Evolutionary conservation across 495 filamentous ascomycete species (phyloP).

Genomic region (Talaromyces proteolyticus): DNA sequence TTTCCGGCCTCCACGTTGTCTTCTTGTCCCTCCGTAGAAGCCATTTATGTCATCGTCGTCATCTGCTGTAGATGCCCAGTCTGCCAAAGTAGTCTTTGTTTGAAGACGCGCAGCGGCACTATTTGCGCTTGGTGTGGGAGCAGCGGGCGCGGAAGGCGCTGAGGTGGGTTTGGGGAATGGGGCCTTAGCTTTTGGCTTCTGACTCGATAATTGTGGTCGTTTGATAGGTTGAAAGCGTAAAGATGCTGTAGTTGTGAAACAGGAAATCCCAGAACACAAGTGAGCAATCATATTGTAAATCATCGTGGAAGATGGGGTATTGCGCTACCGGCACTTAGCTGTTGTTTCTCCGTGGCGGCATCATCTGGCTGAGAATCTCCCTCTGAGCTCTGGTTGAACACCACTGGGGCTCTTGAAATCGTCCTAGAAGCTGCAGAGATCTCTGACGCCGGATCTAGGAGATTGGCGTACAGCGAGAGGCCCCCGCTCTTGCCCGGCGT

Average conservation of each 20-base stretch:
- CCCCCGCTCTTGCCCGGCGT: conserved; percentile 28
- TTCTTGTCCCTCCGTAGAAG: conserved; percentile 57
- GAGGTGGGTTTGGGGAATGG: conserved; percentile 33
- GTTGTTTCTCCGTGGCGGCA: conserved; percentile 60
- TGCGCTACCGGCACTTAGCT: conserved; percentile 65
- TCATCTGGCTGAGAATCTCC: conserved; percentile 46
- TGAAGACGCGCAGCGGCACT: conserved; percentile 17
- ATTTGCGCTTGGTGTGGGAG: conserved; percentile 17
- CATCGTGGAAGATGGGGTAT: conserved; percentile 14
- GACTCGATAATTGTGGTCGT: conserved; percentile 61
- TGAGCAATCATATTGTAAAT: conserved; percentile 41
- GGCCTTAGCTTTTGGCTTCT: conserved; percentile 64
- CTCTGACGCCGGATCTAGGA: conserved; percentile 49
- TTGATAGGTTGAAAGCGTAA: conserved; percentile 86
- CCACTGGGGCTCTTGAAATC: conserved; percentile 74
- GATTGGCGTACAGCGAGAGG: conserved; percentile 58
- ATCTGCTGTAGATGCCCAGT: conserved; percentile 69
- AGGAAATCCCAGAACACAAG: conserved; percentile 28
- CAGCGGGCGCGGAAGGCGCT: conserved; percentile 9
- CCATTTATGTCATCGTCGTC: conserved; percentile 71
- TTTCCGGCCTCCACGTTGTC: conserved; percentile 74
- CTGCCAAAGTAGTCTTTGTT: conserved; percentile 66
- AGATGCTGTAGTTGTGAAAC: conserved; percentile 44
- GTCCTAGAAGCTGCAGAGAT: conserved; percentile 45
- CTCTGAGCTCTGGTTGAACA: conserved; percentile 56